Evolutionary conservation across 495 filamentous ascomycete species (phyloP).

Genomic region (Penicillium steckii): DNA sequence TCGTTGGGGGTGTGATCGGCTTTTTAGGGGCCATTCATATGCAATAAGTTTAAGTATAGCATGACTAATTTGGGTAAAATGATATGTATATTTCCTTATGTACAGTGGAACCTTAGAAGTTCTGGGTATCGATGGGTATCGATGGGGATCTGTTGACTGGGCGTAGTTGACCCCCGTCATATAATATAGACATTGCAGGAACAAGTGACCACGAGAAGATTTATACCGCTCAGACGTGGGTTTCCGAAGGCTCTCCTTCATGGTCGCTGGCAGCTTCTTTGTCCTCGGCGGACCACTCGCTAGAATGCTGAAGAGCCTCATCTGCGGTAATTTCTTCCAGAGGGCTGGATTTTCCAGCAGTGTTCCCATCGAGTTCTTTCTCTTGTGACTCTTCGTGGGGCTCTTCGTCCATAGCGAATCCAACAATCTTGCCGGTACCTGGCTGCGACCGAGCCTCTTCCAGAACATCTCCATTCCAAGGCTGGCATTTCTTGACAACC

Average conservation of each 20-base stretch:
- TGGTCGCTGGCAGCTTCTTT: slow-evolving; percentile 18
- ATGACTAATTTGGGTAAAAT: background rate
- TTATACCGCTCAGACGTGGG: background rate
- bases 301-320: slow-evolving; percentile 36
- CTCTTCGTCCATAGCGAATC: slow-evolving; percentile 60
- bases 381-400: slow-evolving; percentile 13
- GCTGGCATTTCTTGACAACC: slow-evolving; percentile 81
- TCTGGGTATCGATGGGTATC: slow-evolving; percentile 22
- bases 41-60: background rate
- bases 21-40: slow-evolving; percentile 20
- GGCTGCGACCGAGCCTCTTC: slow-evolving; percentile 51
- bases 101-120: slow-evolving; percentile 2
- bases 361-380: slow-evolving; percentile 3
- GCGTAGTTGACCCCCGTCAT: background rate
- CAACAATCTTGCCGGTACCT: slow-evolving; percentile 61
- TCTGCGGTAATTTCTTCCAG: slow-evolving; percentile 33
- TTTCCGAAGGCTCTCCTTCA: slow-evolving; percentile 6
- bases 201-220: background rate
- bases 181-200: background rate
- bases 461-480: slow-evolving; percentile 88
- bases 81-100: slow-evolving; percentile 4
- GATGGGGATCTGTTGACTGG: slow-evolving; percentile 4
- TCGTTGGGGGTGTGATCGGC: slow-evolving; percentile 21
- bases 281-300: slow-evolving; percentile 38
- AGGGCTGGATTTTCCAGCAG: slow-evolving; percentile 19